Percentiles rank a stretch among this genome's conserved stretches.
phyloP scores from a whole-genome alignment of 345 rosid genomes.

The Kandelia obovata region DNA sequence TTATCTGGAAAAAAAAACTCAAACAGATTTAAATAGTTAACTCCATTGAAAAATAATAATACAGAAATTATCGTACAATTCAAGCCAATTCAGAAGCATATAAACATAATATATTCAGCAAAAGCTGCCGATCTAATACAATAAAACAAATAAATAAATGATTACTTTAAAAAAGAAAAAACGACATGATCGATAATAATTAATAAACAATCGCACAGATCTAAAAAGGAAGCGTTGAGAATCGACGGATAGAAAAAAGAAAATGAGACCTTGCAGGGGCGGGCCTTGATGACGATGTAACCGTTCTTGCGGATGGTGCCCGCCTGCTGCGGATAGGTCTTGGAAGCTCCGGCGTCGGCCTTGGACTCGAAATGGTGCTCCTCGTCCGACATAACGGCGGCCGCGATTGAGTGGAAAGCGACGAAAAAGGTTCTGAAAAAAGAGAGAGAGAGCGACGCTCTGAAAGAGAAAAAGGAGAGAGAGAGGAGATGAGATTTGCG shows the following conservation, averaged over 20 bases:
- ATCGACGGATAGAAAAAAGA: neutral
- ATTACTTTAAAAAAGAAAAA: neutral
- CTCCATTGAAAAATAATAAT: too few relatives aligned
- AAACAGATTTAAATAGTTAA: too few relatives aligned
- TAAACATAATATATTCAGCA: too few relatives aligned
- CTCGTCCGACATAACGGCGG: neutral
- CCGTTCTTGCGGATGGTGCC: constrained; percentile 3
- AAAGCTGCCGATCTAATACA: too few relatives aligned
- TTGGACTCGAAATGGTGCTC: constrained; percentile 2
- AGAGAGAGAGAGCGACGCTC: neutral
- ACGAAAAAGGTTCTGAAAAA: neutral
- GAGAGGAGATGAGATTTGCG: neutral
- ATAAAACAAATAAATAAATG: neutral
- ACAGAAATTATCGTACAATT: too few relatives aligned
- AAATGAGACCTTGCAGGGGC: neutral
- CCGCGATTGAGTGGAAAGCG: neutral
- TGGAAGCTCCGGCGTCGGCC: constrained; percentile 5
- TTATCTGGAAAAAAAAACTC: too few relatives aligned
- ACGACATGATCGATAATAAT: neutral
- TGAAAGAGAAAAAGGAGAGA: constrained; percentile 2
- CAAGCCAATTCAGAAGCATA: too few relatives aligned
- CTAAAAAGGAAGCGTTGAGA: neutral
- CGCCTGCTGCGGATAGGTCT: constrained; percentile 1
- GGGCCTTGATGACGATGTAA: constrained; percentile 2
- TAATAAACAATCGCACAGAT: neutral